Evolutionary conservation across 805 yeast species (phyloP).

Genomic region (Starmera caribaea): DNA sequence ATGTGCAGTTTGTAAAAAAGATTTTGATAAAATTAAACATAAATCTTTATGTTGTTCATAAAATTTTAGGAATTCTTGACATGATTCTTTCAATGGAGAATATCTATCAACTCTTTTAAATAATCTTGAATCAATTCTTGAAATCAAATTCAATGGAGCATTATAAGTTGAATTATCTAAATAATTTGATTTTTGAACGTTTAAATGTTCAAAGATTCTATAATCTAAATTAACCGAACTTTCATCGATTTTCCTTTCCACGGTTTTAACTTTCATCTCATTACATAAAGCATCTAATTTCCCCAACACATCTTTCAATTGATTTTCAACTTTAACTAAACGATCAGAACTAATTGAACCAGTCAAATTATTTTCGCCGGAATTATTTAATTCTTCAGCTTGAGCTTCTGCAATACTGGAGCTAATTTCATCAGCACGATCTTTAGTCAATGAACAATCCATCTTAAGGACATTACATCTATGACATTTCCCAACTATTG

Average conservation of each 20-base stretch:
- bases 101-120: slow-evolving; percentile 22
- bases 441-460: slow-evolving; percentile 36
- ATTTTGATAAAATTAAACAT: slow-evolving; percentile 34
- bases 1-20: slow-evolving; percentile 43
- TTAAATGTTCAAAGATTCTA: slow-evolving; percentile 4
- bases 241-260: neutral
- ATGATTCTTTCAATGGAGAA: slow-evolving; percentile 22
- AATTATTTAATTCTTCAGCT: slow-evolving; percentile 2
- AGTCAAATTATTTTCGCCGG: neutral
- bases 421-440: slow-evolving; percentile 17
- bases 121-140: slow-evolving; percentile 27
- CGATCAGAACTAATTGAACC: slow-evolving; percentile 1
- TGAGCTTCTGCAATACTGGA: slow-evolving; percentile 6
- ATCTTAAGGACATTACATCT: slow-evolving; percentile 39
- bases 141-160: slow-evolving; percentile 27
- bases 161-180: slow-evolving; percentile 18
- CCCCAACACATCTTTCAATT: slow-evolving; percentile 17
- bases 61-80: slow-evolving; percentile 37
- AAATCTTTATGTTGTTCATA: slow-evolving; percentile 32
- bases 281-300: slow-evolving; percentile 13
- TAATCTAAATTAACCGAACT: slow-evolving; percentile 4
- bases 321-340: slow-evolving; percentile 5
- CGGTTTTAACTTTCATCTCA: slow-evolving; percentile 5
- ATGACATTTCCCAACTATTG: slow-evolving; percentile 34
- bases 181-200: slow-evolving; percentile 12